Evolutionary conservation across 495 filamentous ascomycete species (phyloP).

Genomic region (Eremomyces bilateralis): DNA sequence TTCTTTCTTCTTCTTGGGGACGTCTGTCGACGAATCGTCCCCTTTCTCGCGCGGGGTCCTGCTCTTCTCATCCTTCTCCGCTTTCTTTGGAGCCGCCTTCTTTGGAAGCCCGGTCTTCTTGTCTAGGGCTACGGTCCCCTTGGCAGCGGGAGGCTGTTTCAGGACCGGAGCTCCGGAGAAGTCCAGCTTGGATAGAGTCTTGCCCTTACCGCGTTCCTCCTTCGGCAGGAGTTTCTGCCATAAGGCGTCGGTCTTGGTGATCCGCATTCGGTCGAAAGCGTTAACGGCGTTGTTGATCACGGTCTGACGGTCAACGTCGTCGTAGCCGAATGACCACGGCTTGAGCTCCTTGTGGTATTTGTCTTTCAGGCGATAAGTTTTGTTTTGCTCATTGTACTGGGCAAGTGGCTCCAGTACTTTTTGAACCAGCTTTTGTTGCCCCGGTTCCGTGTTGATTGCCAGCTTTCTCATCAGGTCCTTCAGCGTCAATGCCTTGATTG

Average conservation of each 20-base stretch:
- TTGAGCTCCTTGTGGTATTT: constrained; percentile 64
- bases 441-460: no score
- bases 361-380: constrained; percentile 23
- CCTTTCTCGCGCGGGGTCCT: constrained; percentile 28
- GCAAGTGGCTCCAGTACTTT: constrained; percentile 7
- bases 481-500: constrained; percentile 11
- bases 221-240: constrained; percentile 64
- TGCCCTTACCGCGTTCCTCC: constrained; percentile 60
- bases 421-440: no score
- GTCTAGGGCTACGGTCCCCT: constrained; percentile 16
- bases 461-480: no score
- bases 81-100: constrained; percentile 9
- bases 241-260: constrained; percentile 46
- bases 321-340: constrained; percentile 40
- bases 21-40: constrained; percentile 8
- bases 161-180: constrained; percentile 34
- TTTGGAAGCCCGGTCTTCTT: constrained; percentile 8
- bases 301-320: constrained; percentile 38
- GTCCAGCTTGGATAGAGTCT: constrained; percentile 52
- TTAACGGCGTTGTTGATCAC: constrained; percentile 74
- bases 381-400: constrained; percentile 9
- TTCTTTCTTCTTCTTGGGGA: constrained; percentile 5
- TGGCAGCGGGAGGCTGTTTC: constrained; percentile 33
- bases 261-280: constrained; percentile 55
- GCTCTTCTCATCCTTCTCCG: constrained; percentile 1